These are phyloP conservation scores for Cutaneotrichosporon spelunceum DNA, from an alignment of 1,284 basidiomycete genomes.

Conservation along the genomic window DNA sequence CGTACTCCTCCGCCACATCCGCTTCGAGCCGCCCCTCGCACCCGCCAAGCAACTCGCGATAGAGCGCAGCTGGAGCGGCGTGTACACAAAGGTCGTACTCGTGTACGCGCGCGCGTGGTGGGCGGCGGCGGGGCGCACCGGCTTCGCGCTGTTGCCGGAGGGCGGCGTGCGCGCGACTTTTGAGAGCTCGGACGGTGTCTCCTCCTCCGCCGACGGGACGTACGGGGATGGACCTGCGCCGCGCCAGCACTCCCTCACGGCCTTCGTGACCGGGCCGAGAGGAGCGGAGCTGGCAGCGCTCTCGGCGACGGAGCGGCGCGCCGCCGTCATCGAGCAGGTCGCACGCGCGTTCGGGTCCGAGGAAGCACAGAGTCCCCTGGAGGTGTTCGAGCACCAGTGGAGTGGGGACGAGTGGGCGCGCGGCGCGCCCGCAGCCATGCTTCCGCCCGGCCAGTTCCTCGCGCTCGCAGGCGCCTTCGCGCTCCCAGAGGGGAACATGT, in stretches of 20 bases:
- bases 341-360: conserved; percentile 5
- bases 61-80: conserved; percentile 15
- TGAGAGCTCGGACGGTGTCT: conserved; percentile 17
- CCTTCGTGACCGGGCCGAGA: not conserved
- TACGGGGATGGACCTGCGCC: not conserved
- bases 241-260: conserved; percentile 7
- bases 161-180: conserved; percentile 2
- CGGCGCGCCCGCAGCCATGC: conserved; percentile 3
- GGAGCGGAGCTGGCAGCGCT: conserved; percentile 1
- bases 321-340: conserved; percentile 3
- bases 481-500: conserved; percentile 10
- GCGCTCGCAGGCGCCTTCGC: not conserved
- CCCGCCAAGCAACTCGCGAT: conserved; percentile 7
- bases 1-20: conserved; percentile 7
- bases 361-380: conserved; percentile 5
- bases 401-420: conserved; percentile 11
- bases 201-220: no score
- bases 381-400: conserved; percentile 12
- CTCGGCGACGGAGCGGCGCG: conserved; percentile 4
- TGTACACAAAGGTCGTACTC: conserved; percentile 20
- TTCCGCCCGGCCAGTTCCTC: conserved; percentile 11
- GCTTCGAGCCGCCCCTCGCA: conserved; percentile 14
- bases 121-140: conserved; percentile 14
- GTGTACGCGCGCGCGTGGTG: conserved; percentile 20
- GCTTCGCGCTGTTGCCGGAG: not conserved